phyloP scores from a whole-genome alignment of 306 rosid genomes.

The Malus orientalis region DNA sequence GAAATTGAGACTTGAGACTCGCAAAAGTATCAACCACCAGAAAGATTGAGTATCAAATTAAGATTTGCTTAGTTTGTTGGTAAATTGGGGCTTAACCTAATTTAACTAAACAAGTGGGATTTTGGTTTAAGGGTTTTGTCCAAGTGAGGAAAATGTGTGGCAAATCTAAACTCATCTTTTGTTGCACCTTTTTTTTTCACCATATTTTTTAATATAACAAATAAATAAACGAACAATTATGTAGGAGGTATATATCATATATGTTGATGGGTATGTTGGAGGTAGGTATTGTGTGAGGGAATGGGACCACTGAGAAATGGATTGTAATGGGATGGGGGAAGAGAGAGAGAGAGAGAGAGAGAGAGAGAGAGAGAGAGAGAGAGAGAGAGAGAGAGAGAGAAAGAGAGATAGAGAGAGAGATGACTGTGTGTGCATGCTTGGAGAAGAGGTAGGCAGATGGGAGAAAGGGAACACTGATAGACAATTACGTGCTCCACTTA shows the following conservation, averaged over 20 bases:
- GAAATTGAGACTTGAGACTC: slow-evolving; percentile 1
- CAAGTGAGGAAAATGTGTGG: slow-evolving; percentile 7
- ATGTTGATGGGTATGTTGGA: slow-evolving; percentile 23
- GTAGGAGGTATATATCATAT: background rate
- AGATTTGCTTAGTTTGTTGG: background rate
- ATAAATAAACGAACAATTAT: no score
- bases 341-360: background rate
- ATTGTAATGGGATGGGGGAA: slow-evolving; percentile 43
- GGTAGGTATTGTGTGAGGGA: slow-evolving; percentile 25
- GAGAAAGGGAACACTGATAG: slow-evolving; percentile 56
- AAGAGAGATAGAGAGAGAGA: background rate
- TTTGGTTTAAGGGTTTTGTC: background rate
- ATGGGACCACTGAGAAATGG: slow-evolving; percentile 62
- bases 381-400: background rate
- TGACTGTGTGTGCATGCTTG: slow-evolving; percentile 28
- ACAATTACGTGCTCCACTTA: slow-evolving; percentile 57
- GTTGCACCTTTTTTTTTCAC: background rate
- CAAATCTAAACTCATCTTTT: slow-evolving; percentile 3
- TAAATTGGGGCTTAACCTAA: background rate
- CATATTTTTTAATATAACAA: background rate
- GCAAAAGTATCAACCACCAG: background rate
- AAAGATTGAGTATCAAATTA: background rate
- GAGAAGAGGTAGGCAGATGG: slow-evolving; percentile 88
- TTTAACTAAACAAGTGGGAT: background rate
- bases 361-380: slow-evolving; percentile 16